Conservation (phyloP, 2,329 filamentous ascomycete genomes). For the Paradendryphiella salina region DNA sequence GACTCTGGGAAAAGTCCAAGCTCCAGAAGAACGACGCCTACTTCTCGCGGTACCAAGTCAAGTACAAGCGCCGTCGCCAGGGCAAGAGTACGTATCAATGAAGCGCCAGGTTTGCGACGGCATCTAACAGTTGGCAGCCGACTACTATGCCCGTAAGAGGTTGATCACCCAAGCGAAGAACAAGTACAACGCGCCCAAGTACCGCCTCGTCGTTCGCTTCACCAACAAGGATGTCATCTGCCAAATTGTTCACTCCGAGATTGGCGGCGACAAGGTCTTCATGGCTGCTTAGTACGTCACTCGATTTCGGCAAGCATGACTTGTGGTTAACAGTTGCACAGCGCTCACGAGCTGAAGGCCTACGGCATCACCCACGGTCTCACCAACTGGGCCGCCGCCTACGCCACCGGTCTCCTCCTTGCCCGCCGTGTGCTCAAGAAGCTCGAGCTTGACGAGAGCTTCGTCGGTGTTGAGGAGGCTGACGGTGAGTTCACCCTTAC, state of each 20-base stretch:
- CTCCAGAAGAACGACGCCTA: conserved; percentile 96
- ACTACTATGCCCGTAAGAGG: conserved; percentile 99
- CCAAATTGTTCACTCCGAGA: conserved; percentile 96
- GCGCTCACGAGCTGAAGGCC: conserved; percentile 91
- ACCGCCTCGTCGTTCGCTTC: conserved; percentile 98
- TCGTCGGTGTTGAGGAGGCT: conserved; percentile 93
- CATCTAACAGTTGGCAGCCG: conserved; percentile 70
- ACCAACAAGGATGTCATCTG: conserved; percentile 99
- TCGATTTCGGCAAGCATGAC: neutral
- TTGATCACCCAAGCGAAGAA: conserved; percentile 99
- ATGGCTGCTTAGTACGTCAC: conserved; percentile 38
- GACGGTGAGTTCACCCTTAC: conserved; percentile 96
- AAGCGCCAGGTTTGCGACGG: neutral
- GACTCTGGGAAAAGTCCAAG: conserved; percentile 93
- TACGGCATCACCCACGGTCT: conserved; percentile 98
- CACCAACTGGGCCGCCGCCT: conserved; percentile 99
- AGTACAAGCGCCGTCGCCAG: conserved; percentile 95
- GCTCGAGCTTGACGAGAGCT: conserved; percentile 91
- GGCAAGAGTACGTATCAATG: conserved; percentile 86
- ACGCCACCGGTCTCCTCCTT: conserved; percentile 93
- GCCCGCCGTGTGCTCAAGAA: conserved; percentile 97
- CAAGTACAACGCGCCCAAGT: conserved; percentile 99
- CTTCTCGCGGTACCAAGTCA: conserved; percentile 99
- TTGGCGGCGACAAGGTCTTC: conserved; percentile 98
- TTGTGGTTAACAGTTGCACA: conserved; percentile 14